phyloP scores from a whole-genome alignment of 1,284 basidiomycete species.

The Leccinum colubrinum region DNA sequence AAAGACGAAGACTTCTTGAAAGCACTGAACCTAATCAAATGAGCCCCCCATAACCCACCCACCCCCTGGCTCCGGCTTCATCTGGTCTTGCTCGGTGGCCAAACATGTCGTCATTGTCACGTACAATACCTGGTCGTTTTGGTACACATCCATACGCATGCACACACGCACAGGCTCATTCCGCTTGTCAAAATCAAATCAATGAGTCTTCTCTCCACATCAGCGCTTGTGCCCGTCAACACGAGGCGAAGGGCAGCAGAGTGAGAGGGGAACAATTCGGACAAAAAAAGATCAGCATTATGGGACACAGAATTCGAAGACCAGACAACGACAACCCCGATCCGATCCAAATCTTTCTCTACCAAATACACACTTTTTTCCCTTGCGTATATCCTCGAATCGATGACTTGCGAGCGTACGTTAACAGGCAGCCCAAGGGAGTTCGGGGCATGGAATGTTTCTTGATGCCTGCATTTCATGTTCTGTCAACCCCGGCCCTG shows the following conservation, averaged over 20 bases:
- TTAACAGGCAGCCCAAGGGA: background rate
- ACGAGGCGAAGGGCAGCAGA: background rate
- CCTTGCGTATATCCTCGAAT: slow-evolving; percentile 1
- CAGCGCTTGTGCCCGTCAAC: background rate
- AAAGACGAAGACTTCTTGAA: too few species aligned
- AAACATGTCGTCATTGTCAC: slow-evolving; percentile 2
- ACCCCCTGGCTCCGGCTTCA: too few species aligned
- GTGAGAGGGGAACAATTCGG: background rate
- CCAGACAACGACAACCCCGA: background rate
- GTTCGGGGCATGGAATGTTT: slow-evolving; percentile 21
- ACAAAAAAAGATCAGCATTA: background rate
- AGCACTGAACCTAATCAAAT: too few species aligned
- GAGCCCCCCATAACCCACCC: too few species aligned
- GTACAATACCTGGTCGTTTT: slow-evolving; percentile 2
- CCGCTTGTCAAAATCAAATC: slow-evolving; percentile 24
- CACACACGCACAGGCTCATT: background rate
- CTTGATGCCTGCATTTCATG: slow-evolving; percentile 32
- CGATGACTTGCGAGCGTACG: background rate
- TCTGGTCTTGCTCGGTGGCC: background rate
- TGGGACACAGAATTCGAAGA: background rate
- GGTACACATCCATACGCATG: background rate
- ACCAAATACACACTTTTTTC: background rate
- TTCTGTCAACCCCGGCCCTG: slow-evolving; percentile 24
- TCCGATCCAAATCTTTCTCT: background rate
- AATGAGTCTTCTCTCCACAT: slow-evolving; percentile 13